These are phyloP conservation scores for Ceratocystis ficicola DNA, from an alignment of 2,329 filamentous ascomycete species.

Conservation along the genomic window DNA sequence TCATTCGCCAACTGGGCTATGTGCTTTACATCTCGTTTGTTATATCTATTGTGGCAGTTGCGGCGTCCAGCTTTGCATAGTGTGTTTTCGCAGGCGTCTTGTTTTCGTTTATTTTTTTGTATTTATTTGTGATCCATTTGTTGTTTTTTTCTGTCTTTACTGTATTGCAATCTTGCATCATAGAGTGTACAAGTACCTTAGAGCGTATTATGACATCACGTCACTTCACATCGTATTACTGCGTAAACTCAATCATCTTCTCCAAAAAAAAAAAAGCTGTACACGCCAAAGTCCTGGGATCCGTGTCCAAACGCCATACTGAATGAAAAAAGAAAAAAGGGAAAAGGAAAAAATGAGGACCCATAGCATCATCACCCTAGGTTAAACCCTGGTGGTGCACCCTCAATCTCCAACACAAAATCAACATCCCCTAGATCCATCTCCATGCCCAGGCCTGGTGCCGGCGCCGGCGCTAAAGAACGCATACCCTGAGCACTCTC, in stretches of 20 bases:
- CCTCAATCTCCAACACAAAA: slow-evolving; percentile 22
- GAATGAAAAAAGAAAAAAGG: not conserved
- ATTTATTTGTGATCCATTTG: not conserved
- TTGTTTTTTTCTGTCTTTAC: not conserved
- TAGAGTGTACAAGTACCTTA: slow-evolving; percentile 1
- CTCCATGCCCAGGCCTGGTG: not conserved
- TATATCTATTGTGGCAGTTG: not conserved
- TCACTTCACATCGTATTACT: not conserved
- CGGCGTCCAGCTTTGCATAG: not conserved
- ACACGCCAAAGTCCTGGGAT: not conserved
- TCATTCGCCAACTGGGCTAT: no score
- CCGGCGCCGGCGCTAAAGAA: slow-evolving; percentile 30
- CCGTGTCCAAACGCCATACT: not conserved
- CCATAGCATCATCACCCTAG: not conserved
- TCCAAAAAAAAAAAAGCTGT: not conserved
- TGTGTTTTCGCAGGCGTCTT: not conserved
- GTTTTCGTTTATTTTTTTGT: not conserved
- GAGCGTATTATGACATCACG: slow-evolving; percentile 8
- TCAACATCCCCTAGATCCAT: slow-evolving; percentile 17
- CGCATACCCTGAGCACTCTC: slow-evolving; percentile 44
- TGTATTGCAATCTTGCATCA: slow-evolving; percentile 7
- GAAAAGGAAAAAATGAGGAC: not conserved
- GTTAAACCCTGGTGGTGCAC: slow-evolving; percentile 21
- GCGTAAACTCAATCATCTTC: no score
- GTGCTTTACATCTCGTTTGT: not conserved